Conservation (phyloP, 2,329 filamentous ascomycete genomes). For the Clonostachys rhizophaga region DNA sequence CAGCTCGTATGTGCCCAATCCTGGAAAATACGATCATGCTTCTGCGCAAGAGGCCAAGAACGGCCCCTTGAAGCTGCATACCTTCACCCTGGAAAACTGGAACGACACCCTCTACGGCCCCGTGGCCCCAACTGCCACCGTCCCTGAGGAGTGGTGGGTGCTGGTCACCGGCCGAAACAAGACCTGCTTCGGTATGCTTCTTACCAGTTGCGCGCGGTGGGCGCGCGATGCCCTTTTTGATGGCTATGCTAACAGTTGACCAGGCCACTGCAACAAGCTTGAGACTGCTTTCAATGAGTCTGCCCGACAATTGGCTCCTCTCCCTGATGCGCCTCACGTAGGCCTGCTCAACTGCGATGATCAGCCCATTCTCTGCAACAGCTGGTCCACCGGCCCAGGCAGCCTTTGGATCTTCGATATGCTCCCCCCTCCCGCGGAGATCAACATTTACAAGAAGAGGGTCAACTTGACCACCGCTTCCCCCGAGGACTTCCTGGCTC, state of each 20-base stretch:
- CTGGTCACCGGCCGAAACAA: slow-evolving; percentile 72
- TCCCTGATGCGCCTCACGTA: slow-evolving; percentile 60
- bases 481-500: slow-evolving; percentile 54
- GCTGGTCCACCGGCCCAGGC: slow-evolving; percentile 63
- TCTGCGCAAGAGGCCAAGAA: slow-evolving; percentile 34
- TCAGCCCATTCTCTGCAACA: slow-evolving; percentile 70
- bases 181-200: slow-evolving; percentile 61
- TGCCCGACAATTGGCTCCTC: slow-evolving; percentile 56
- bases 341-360: slow-evolving; percentile 70
- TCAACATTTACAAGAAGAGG: slow-evolving; percentile 60
- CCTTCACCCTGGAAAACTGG: slow-evolving; percentile 66
- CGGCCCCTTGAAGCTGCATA: slow-evolving; percentile 36
- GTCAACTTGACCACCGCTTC: slow-evolving; percentile 68
- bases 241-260: neutral
- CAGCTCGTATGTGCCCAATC: slow-evolving; percentile 44
- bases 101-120: slow-evolving; percentile 60
- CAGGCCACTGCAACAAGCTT: slow-evolving; percentile 59
- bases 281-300: slow-evolving; percentile 66
- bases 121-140: slow-evolving; percentile 52
- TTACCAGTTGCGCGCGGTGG: neutral
- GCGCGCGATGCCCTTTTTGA: too few relatives aligned
- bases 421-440: slow-evolving; percentile 57
- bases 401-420: slow-evolving; percentile 64
- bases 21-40: slow-evolving; percentile 32
- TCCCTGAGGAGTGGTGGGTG: slow-evolving; percentile 73